Base-by-base conservation (phyloP, 345 rosid species). In the Gossypium arboreum region DNA sequence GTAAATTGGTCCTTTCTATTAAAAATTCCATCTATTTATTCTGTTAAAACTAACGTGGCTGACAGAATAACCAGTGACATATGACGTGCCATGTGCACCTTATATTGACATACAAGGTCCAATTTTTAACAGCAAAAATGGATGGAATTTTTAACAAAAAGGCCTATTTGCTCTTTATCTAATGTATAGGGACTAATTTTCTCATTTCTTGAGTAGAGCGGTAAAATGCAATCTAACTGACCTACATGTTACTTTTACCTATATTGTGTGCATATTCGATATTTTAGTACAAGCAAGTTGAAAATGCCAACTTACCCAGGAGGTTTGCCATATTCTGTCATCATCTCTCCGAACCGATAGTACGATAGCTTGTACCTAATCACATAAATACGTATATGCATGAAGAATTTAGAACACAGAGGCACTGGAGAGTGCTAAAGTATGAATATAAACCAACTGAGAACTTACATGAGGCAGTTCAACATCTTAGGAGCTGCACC, bases 401-500 rank as follows among this genome's bases (percentile, higher is more conserved):
- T 34, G 41, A 9, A 29, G 11, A 20, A 39, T 22, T 59, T 63
- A 25, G 8, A 2, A 57, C 18, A 48, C 52, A 61, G 67, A 70
- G 16, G 24, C n/a, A 44, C 13, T 11, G 58, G 11, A 7, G 20
- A 51, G 41, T 74, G 25, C 24, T 52, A 41, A 15, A 67, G 15
- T 64, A 70, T 74, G 15, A 62, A 47, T 73, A 34, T 34, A 9
- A n/a, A 56, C 22, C 8, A 3, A 50, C 10, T 7, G 39, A 45
- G 67, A 78, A 87, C 93, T 91, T 87, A 95, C 99, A 95, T 95
- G 83, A 95, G 98, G 82, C 99, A 95, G 79, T 95, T 95, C 89
- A 95, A 74, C 99, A 95, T 91, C 85, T 95, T 95, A 55, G 98
- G 97, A 52, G 99, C 92, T 61, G 97, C 99, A 64, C 97, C 97